These are phyloP conservation scores for Chytridium lagenaria DNA, from an alignment of 371 early-diverging fungal genomes.

Conservation along the genomic window DNA sequence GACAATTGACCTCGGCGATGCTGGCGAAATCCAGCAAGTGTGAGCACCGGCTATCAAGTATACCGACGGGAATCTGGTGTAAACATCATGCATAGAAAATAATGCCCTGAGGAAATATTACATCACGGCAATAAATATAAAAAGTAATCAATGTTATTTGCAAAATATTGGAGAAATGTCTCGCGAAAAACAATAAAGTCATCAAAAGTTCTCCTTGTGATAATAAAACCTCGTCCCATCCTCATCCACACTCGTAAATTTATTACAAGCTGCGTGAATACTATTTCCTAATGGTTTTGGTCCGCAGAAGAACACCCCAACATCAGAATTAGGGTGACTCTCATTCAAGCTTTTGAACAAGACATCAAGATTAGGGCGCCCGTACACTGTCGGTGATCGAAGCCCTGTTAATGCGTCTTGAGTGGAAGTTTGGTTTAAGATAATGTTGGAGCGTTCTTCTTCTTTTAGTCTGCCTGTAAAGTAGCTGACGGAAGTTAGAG, in stretches of 20 bases:
- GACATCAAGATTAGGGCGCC: slow-evolving; percentile 58
- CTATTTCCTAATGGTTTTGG: slow-evolving; percentile 58
- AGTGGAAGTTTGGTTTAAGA: slow-evolving; percentile 49
- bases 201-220: slow-evolving; percentile 47
- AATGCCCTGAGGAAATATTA: too few relatives aligned
- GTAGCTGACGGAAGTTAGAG: too few relatives aligned
- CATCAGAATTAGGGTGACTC: slow-evolving; percentile 46
- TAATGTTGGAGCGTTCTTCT: slow-evolving; percentile 54
- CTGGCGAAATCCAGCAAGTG: too few relatives aligned
- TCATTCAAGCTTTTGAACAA: slow-evolving; percentile 46
- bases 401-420: slow-evolving; percentile 60
- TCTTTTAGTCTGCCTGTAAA: slow-evolving; percentile 46
- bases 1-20: too few relatives aligned
- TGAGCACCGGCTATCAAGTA: too few relatives aligned
- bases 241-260: slow-evolving; percentile 60
- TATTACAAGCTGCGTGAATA: slow-evolving; percentile 64
- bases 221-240: slow-evolving; percentile 56
- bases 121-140: too few relatives aligned
- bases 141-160: too few relatives aligned
- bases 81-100: too few relatives aligned
- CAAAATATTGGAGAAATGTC: too few relatives aligned
- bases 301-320: slow-evolving; percentile 65
- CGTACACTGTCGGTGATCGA: slow-evolving; percentile 51
- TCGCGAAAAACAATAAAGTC: too few relatives aligned
- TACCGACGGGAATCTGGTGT: too few relatives aligned